These are phyloP conservation scores for Cryptosporidium meleagridis DNA, from an alignment of 169 alveolate species.

Conservation along the genomic window DNA sequence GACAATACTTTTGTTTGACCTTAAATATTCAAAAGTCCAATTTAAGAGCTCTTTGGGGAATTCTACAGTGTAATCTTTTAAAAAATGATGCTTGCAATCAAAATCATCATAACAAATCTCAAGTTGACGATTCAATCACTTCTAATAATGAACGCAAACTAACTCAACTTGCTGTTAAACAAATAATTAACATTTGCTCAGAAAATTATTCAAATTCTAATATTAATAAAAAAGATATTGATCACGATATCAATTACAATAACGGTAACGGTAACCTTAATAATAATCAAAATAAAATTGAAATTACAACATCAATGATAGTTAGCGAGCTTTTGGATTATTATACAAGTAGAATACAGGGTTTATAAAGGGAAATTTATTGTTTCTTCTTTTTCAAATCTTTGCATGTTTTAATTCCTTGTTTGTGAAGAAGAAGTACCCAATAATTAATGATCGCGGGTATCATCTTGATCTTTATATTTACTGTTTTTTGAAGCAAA, in stretches of 20 bases:
- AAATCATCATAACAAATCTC: not conserved
- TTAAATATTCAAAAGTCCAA: constrained; percentile 21
- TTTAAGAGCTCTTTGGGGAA: constrained; percentile 71
- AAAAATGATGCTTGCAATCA: not conserved
- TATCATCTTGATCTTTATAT: not conserved
- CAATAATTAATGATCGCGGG: no score
- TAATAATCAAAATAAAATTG: not conserved
- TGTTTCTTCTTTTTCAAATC: no score
- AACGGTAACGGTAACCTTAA: not conserved
- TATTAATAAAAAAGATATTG: no score
- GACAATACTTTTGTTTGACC: constrained; percentile 42
- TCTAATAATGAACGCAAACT: not conserved
- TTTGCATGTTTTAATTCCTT: constrained; percentile 4
- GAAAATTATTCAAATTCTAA: not conserved
- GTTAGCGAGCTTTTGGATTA: constrained; percentile 29
- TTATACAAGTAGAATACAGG: constrained; percentile 17
- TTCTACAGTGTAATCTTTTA: constrained; percentile 15
- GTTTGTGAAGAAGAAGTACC: no score
- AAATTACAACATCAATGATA: constrained; percentile 25
- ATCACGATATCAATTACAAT: not conserved
- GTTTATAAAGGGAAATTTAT: not conserved
- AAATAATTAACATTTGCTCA: constrained; percentile 19
- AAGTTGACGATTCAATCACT: not conserved
- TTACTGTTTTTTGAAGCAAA: not conserved
- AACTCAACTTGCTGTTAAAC: constrained; percentile 19